Conservation (phyloP, 2,329 filamentous ascomycete genomes). For the Aspergillus sp. region DNA sequence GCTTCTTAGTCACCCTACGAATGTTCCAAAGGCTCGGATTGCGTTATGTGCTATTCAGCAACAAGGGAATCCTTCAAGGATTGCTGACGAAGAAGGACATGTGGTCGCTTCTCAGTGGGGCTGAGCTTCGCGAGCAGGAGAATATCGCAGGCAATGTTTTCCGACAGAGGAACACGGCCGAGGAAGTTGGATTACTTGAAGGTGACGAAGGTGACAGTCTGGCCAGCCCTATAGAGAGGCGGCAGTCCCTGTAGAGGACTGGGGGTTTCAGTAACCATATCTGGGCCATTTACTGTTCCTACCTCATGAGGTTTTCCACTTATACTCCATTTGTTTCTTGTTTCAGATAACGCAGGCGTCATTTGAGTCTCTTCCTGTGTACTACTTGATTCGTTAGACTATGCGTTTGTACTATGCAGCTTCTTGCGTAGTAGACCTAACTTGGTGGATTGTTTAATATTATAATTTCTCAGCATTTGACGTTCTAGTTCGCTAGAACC, state of each 20-base stretch:
- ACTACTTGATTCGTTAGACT: neutral
- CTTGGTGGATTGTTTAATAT: too few relatives aligned
- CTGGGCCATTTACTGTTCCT: neutral
- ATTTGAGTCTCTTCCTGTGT: too few relatives aligned
- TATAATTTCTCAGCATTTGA: too few relatives aligned
- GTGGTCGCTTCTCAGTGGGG: constrained; percentile 82
- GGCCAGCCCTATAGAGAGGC: constrained; percentile 22
- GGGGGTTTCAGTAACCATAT: neutral
- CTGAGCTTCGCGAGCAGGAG: constrained; percentile 43
- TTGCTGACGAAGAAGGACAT: constrained; percentile 95
- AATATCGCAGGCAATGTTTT: constrained; percentile 20
- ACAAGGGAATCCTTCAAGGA: constrained; percentile 71
- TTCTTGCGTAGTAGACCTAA: too few relatives aligned
- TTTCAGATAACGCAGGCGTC: too few relatives aligned
- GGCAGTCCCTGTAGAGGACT: constrained; percentile 19
- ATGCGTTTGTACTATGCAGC: too few relatives aligned
- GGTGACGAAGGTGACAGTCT: constrained; percentile 23
- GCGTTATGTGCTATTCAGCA: constrained; percentile 78
- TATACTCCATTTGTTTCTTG: neutral
- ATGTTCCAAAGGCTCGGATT: constrained; percentile 95
- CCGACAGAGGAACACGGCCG: constrained; percentile 17
- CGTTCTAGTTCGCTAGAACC: too few relatives aligned
- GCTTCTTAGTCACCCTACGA: constrained; percentile 72
- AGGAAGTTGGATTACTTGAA: constrained; percentile 31
- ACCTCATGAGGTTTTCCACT: neutral